Evolutionary conservation across 225 moss, liverwort and hornwort genomes (phyloP).

Genomic region (Rhytidiadelphus loreus): DNA sequence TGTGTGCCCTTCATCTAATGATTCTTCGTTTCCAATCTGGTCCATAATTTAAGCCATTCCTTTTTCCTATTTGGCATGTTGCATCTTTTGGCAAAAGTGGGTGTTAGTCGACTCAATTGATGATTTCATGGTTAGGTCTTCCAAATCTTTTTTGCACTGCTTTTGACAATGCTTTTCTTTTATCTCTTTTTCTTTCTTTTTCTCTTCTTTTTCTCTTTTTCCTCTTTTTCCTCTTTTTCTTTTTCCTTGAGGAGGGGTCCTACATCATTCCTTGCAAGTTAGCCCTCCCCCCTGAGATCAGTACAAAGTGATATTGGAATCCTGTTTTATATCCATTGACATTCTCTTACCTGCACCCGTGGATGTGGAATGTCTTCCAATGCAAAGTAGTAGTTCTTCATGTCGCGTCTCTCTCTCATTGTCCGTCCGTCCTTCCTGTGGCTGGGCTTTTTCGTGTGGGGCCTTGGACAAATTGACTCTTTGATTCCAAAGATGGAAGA

Average conservation of each 20-base stretch:
- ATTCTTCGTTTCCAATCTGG: background rate
- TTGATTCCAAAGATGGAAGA: background rate
- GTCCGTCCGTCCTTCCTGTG: no score
- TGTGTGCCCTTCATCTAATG: background rate
- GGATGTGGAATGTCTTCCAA: background rate
- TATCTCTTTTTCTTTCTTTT: accelerated
- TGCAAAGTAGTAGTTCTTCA: no score
- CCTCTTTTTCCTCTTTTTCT: background rate
- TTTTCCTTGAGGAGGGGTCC: background rate
- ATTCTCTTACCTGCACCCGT: background rate
- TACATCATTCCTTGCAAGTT: background rate
- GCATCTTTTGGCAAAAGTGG: background rate
- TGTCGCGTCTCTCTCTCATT: background rate
- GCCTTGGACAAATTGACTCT: background rate
- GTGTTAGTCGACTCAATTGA: background rate
- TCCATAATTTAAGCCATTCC: background rate
- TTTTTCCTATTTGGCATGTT: background rate
- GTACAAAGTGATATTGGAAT: background rate
- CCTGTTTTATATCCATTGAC: background rate
- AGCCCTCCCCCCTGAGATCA: background rate
- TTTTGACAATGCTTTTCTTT: background rate
- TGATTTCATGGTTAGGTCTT: background rate
- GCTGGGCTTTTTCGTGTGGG: background rate
- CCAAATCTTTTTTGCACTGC: background rate
- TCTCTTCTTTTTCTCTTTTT: background rate